Base-by-base conservation (phyloP, 331 rosid species). In the Malus hybrid region DNA sequence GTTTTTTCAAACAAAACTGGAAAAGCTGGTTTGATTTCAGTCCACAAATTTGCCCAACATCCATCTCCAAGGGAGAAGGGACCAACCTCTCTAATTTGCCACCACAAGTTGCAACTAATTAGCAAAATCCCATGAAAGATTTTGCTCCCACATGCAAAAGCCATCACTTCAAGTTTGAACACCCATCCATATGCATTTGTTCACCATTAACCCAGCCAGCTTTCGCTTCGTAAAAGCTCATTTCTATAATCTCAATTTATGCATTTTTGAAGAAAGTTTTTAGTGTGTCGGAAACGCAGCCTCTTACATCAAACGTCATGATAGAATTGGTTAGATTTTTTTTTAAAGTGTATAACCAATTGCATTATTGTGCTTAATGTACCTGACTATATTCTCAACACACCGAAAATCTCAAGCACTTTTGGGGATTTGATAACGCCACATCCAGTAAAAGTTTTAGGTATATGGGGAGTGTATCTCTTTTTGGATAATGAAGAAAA, bases 231-330 rank as follows among this genome's bases (percentile, higher is more conserved):
- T 52, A 6, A 52, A 52, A 52, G 57, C 57, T 6, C 57, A 52
- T 16, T 18, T 16, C 20, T 52, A 52, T 42, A 18, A 0, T 16
- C 20, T 52, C 57, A 52, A 52, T 16, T 52, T 52, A 3, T 42
- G 46, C 13, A 3, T 10, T 42, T 42, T 42, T 42, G 1, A 3
- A 42, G 5, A 3, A 42, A 42, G 46, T 1, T 42, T 42, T 42
- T 42, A 3, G 0, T 10, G 13, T 39, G 13, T 42, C 0, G 0
- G 11, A 42, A 42, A 42, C 13, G 1, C 1, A 0, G 13, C 0
- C 5, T 10, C 13, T 10, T 42, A 0, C 13, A 42, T 10, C 13
- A 42, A 42, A 0, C 0, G 0, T 42, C 1, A 42, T 10, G 13
- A 3, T 42, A 42, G 13, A 42, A 42, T 42, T 42, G 0, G 5